Evolutionary conservation across 2,329 filamentous ascomycete genomes (phyloP).

Genomic region (Parascedosporium putredinis): DNA sequence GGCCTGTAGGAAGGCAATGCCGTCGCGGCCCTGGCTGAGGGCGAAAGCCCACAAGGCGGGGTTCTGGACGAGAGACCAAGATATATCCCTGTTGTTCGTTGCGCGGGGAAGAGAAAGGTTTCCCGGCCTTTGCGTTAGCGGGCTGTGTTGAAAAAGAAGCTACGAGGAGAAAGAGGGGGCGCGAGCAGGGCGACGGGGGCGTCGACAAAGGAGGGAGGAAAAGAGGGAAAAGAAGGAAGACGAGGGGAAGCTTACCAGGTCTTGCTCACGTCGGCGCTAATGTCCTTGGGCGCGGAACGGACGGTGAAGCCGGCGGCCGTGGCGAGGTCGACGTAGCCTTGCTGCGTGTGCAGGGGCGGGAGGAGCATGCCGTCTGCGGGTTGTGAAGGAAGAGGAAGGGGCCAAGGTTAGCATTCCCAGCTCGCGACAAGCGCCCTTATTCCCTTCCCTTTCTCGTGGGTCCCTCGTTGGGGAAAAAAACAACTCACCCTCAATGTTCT

Average conservation of each 20-base stretch:
- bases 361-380: slow-evolving; percentile 53
- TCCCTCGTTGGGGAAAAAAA: not conserved
- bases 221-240: too few relatives aligned
- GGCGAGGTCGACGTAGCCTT: slow-evolving; percentile 42
- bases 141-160: too few relatives aligned
- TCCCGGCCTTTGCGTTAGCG: too few relatives aligned
- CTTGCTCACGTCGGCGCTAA: slow-evolving; percentile 46
- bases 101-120: too few relatives aligned
- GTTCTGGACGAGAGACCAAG: slow-evolving; percentile 48
- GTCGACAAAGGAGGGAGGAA: too few relatives aligned
- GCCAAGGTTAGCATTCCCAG: too few relatives aligned
- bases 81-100: slow-evolving; percentile 41
- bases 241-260: slow-evolving; percentile 51
- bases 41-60: slow-evolving; percentile 52
- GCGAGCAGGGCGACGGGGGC: too few relatives aligned
- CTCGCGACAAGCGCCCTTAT: too few relatives aligned
- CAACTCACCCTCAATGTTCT: slow-evolving; percentile 42
- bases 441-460: too few relatives aligned
- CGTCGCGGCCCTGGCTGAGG: slow-evolving; percentile 48
- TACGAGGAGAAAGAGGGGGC: too few relatives aligned
- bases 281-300: slow-evolving; percentile 39
- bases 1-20: slow-evolving; percentile 49
- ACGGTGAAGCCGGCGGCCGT: slow-evolving; percentile 35
- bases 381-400: too few relatives aligned
- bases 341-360: slow-evolving; percentile 42